Conservation (phyloP, 73 alveolate species). For the Paramecium caudatum region DNA sequence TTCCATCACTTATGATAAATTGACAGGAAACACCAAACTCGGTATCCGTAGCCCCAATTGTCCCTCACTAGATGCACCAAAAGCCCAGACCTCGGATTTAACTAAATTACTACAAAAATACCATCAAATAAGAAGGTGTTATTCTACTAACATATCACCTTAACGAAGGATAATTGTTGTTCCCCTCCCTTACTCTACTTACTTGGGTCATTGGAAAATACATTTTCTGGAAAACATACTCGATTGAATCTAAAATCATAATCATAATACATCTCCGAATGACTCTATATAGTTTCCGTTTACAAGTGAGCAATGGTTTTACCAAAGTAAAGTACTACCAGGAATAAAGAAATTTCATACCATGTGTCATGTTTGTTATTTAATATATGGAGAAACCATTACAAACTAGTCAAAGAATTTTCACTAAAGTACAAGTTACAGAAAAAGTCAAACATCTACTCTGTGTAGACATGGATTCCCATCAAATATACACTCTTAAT, state of each 20-base stretch:
- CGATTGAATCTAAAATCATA: background rate
- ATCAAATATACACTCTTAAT: slow-evolving; percentile 32
- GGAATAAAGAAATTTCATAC: background rate
- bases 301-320: background rate
- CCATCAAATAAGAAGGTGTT: slow-evolving; percentile 21
- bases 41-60: background rate
- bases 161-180: background rate
- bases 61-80: slow-evolving; percentile 10
- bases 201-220: slow-evolving; percentile 18
- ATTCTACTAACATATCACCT: background rate
- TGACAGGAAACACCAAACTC: slow-evolving; percentile 13
- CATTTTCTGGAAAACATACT: slow-evolving; percentile 9
- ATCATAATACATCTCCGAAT: background rate
- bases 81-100: slow-evolving; percentile 39
- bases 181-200: slow-evolving; percentile 55
- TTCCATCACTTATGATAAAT: slow-evolving; percentile 7
- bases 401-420: slow-evolving; percentile 29
- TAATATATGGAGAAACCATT: slow-evolving; percentile 12
- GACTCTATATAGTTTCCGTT: background rate
- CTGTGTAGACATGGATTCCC: slow-evolving; percentile 66
- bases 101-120: background rate
- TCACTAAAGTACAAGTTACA: background rate
- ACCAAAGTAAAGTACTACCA: slow-evolving; percentile 19
- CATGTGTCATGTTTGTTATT: slow-evolving; percentile 29
- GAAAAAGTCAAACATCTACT: slow-evolving; percentile 29